Evolutionary conservation across 495 filamentous ascomycete genomes (phyloP), one percentile per base, ranked within the genome.

Genomic region (Pseudoneurospora amorphoporcata): DNA sequence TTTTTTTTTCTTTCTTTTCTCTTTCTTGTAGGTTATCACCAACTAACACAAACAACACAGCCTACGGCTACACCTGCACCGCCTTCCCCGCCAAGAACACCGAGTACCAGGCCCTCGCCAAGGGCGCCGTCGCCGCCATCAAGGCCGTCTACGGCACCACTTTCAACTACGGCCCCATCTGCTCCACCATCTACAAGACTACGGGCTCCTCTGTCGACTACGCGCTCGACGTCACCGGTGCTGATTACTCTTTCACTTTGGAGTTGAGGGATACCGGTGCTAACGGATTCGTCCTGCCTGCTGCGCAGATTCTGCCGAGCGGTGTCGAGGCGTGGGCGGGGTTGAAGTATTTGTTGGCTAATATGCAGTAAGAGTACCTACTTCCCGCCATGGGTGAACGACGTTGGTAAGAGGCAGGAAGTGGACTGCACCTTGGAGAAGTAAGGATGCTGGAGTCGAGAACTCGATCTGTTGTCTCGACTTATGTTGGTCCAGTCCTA

Each of bases 231-330:
- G 84, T 87, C 1, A 82, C 78, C 29, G 80, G 82, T 41, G 83
- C 86, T 7, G 84, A 87, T 73, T 89, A 84, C 37, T 82, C 83
- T 17, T 90, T 86, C 75, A 88, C 88, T 0, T 80, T 84, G 23
- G 88, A 90, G 83, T 77, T 90, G 12, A 71, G 83, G 1, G 71
- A 72, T 10, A 72, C 68, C 6, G 78, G 81, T 72, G 83, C 76
- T 76, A 81, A 82, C 73, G 89, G 89, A 6, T 91, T 91, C 69
- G 78, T 90, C 1, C 79, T 91, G 75, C 88, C 89, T 2, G 78
- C 86, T 1, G 73, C 79, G 12, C 87, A 89, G 77, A 90, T 90
- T 72, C 7, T 82, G 76, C 87, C 88, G 0, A 83, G 75, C 4
- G 81, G 77, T 5, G 73, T 82, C 69, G 88, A 90, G 82, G 77